Evolutionary conservation across 345 rosid genomes (phyloP).

Genomic region (Euclidium syriacum): DNA sequence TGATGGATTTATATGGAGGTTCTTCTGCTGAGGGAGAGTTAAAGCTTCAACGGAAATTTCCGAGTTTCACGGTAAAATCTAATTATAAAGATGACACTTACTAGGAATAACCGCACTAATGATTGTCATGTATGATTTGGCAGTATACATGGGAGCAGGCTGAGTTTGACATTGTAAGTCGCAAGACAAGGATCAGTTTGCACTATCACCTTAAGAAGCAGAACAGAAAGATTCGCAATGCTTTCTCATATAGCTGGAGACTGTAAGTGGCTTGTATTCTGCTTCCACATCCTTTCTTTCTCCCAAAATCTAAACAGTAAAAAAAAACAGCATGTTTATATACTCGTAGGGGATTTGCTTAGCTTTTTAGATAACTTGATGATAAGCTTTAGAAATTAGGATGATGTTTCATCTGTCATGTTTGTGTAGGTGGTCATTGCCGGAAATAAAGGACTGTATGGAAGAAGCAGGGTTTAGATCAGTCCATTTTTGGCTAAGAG

Average conservation of each 20-base stretch:
- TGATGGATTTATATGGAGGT: conserved; percentile 91
- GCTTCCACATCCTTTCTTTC: neutral
- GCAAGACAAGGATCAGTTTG: conserved; percentile 82
- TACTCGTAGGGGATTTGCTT: neutral
- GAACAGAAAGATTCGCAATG: conserved; percentile 72
- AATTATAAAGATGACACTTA: neutral
- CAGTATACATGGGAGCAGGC: conserved; percentile 93
- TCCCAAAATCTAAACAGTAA: neutral
- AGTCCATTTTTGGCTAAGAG: conserved; percentile 77
- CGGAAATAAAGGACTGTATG: conserved; percentile 83
- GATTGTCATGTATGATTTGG: neutral
- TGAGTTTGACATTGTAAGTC: conserved; percentile 68
- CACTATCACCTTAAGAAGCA: conserved; percentile 76
- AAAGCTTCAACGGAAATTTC: conserved; percentile 73
- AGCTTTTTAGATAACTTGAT: neutral
- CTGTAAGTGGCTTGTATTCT: conserved; percentile 46
- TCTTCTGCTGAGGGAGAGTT: conserved; percentile 72
- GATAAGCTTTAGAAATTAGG: neutral
- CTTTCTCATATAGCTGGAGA: conserved; percentile 91
- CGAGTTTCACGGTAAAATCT: conserved; percentile 60
- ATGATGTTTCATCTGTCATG: neutral
- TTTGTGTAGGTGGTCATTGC: conserved; percentile 70
- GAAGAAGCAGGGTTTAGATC: conserved; percentile 82
- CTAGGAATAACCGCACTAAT: neutral
- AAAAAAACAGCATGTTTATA: neutral